Base-by-base conservation (phyloP, 2,329 filamentous ascomycete genomes). In the Emmonsiellopsis sp. region DNA sequence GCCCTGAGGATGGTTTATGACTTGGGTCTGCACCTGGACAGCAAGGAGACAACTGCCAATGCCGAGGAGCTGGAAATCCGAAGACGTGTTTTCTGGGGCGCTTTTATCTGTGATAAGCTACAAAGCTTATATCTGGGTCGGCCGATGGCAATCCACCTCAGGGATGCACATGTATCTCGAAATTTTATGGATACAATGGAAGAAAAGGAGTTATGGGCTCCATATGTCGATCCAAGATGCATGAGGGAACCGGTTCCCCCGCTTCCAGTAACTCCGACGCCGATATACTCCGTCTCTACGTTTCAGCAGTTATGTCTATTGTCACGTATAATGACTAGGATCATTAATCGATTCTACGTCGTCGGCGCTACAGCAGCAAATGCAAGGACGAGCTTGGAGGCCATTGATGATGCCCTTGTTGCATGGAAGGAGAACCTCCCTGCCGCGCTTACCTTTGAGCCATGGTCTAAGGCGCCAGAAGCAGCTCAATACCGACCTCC, bases 41-140 rank as follows among this genome's bases (percentile, higher is more conserved):
- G 56, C 49, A 62, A 64, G 44, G 56, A 62, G n/a, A 63, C 58
- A 5, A 58, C 55, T 21, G 55, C 53, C 7, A 57, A 60, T 8
- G 58, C 61, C 1, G 65, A 68, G 54, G 61, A 66, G 40, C 46
- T 62, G 6, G 63, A 67, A 50, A 64, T 65, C 31, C 59, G 62
- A 6, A 50, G 59, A 39, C 61, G 68, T 6, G 62, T 71, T 0
- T 68, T 70, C 44, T 68, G 65, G 67, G 64, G 65, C 3, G 64
- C 65, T 1, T 69, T 63, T 56, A 63, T 68, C 0, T 61, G 61
- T 3, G 79, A 80, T 55, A 81, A 80, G 57, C 72, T 80, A 6
- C 78, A 82, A 55, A 75, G 71, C 11, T 60, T 82, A 0, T 82
- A 80, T 48, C 77, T 78, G 57, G 79, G 78, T 0, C 73, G 78